phyloP scores from a whole-genome alignment of 2,329 filamentous ascomycete genomes.

The Fusarium hainanense region DNA sequence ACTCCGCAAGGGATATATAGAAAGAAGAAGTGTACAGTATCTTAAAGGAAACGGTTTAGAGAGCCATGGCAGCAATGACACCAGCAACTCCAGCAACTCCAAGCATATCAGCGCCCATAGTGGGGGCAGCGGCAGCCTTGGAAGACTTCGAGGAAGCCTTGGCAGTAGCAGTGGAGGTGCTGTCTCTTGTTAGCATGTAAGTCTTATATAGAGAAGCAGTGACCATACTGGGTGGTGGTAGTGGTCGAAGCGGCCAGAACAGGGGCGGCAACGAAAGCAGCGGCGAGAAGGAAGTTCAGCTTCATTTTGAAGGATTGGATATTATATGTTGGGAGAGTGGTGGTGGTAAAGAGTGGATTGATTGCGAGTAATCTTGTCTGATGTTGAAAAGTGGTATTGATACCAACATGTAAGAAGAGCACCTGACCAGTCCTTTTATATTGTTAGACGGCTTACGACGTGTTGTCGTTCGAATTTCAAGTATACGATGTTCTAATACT shows the following conservation, averaged over 20 bases:
- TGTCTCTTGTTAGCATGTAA: background rate
- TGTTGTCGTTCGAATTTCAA: background rate
- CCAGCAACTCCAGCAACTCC: slow-evolving; percentile 19
- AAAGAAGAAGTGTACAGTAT: slow-evolving; percentile 1
- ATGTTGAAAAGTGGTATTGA: background rate
- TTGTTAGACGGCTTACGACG: background rate
- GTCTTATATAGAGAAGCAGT: fast-evolving
- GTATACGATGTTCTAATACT: background rate
- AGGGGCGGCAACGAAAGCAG: background rate
- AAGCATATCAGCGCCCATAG: slow-evolving; percentile 12
- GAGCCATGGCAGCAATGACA: slow-evolving; percentile 19
- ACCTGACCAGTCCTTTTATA: slow-evolving; percentile 3
- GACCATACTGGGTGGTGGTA: slow-evolving; percentile 9
- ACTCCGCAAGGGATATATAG: background rate
- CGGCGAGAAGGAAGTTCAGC: slow-evolving; percentile 20
- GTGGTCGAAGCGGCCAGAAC: slow-evolving; percentile 17
- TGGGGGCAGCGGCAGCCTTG: slow-evolving; percentile 18
- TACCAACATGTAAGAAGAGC: background rate
- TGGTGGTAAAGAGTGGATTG: background rate
- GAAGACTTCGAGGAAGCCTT: background rate
- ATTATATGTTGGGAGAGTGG: background rate
- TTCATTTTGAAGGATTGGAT: slow-evolving; percentile 11
- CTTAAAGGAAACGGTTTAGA: background rate
- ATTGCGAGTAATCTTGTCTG: background rate
- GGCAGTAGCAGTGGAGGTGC: slow-evolving; percentile 1